These are phyloP conservation scores for Ensete glaucum DNA, from an alignment of 176 grass and related monocot genomes.

Conservation along the genomic window DNA sequence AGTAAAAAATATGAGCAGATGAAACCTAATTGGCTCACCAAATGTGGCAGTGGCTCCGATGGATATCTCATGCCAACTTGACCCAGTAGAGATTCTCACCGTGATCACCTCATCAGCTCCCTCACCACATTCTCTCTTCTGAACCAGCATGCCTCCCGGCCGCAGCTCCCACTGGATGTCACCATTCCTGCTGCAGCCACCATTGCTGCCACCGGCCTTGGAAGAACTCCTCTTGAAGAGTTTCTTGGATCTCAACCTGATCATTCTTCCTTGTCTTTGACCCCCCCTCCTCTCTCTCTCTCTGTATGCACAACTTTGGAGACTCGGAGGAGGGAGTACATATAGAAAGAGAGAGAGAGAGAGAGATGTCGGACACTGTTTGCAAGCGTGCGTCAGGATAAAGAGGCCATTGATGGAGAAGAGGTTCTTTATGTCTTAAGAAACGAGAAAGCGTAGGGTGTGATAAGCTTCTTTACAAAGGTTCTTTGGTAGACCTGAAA, in stretches of 20 bases:
- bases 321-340: conserved; percentile 16
- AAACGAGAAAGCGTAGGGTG: conserved; percentile 21
- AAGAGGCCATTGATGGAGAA: conserved; percentile 19
- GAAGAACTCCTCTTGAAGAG: conserved; percentile 78
- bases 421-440: conserved; percentile 22
- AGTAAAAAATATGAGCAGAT: no score
- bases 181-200: neutral
- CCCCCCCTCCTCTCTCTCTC: neutral
- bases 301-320: conserved; percentile 4
- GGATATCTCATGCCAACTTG: conserved; percentile 56
- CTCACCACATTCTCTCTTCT: conserved; percentile 57
- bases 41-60: conserved; percentile 83
- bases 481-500: conserved; percentile 12
- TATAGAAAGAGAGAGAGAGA: conserved; percentile 25
- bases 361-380: conserved; percentile 37
- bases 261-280: conserved; percentile 27
- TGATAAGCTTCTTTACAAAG: conserved; percentile 18
- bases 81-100: conserved; percentile 64
- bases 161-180: conserved; percentile 91
- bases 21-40: conserved; percentile 29
- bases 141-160: conserved; percentile 93
- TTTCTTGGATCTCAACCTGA: conserved; percentile 82
- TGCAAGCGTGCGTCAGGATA: conserved; percentile 59
- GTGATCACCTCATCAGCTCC: conserved; percentile 47
- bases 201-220: conserved; percentile 20